These are phyloP conservation scores for Juncus effusus DNA, from an alignment of 176 grass and related monocot genomes.

Conservation along the genomic window DNA sequence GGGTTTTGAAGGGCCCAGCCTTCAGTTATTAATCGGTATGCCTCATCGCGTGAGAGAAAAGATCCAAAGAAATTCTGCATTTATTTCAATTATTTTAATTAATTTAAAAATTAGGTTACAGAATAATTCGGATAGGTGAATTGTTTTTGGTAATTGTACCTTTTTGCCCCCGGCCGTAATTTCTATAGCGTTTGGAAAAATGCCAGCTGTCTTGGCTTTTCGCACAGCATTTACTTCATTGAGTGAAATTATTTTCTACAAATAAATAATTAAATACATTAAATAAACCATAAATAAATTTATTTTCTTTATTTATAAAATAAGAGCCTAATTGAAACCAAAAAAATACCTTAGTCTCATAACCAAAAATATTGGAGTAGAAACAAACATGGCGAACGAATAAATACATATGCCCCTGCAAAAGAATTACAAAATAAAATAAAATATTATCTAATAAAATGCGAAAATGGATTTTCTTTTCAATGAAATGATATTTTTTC, in stretches of 20 bases:
- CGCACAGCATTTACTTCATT: constrained; percentile 72
- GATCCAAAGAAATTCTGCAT: constrained; percentile 95
- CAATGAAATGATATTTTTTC: not conserved
- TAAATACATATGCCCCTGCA: constrained; percentile 97
- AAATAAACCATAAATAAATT: constrained; percentile 2
- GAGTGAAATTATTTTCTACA: constrained; percentile 87
- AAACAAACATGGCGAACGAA: constrained; percentile 93
- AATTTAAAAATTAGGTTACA: constrained; percentile 8
- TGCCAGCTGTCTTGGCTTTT: constrained; percentile 96
- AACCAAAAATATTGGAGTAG: constrained; percentile 98
- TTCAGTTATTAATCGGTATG: constrained; percentile 69
- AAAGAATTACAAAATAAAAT: constrained; percentile 25
- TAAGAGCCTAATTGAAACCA: constrained; percentile 9
- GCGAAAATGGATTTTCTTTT: constrained; percentile 2
- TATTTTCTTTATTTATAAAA: constrained; percentile 5
- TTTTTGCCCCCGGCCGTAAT: constrained; percentile 79
- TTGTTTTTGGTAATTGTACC: constrained; percentile 26
- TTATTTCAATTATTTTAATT: constrained; percentile 23
- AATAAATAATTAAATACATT: constrained; percentile 19
- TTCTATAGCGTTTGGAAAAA: constrained; percentile 97
- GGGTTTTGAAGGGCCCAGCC: constrained; percentile 61
- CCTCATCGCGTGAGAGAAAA: constrained; percentile 87
- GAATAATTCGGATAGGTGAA: constrained; percentile 15
- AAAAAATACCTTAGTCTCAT: constrained; percentile 80
- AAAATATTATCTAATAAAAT: constrained; percentile 15